Evolutionary conservation across 495 filamentous ascomycete species (phyloP), one percentile per base, ranked within the genome.

Genomic region (Xylona heveae): DNA sequence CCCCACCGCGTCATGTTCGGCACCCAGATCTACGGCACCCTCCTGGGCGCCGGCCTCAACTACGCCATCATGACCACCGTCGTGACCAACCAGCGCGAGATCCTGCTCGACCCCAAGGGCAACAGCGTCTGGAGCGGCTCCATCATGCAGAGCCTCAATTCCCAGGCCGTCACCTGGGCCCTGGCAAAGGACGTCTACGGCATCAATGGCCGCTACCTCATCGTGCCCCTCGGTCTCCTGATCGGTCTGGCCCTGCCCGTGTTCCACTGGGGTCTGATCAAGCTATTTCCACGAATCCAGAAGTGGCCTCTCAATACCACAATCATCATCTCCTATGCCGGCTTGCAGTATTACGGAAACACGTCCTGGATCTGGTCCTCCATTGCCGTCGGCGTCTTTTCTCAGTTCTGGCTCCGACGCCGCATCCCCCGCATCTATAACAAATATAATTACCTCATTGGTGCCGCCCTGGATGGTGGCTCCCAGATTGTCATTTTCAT

Each of bases 161-260:
- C 42, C 7, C 17, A 28, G 3, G 54, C 54, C 2, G 41, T 41
- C 8, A 47, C 53, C 1, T 58, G 54, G 54, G 53, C 53, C 1
- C 28, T 58, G n/a, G 53, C 54, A n/a, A 43, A 53, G 26, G 45
- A 57, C 24, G 46, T 57, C 23, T 57, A 54, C 41, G 43, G 42
- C 24, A 21, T 33, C 9, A 47, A 47, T 6, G 40, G 28, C 0
- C 28, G 24, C 12, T 61, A 65, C 43, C 19, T 37, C 1, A 53
- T 64, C 33, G 55, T 67, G 0, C 58, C 64, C 6, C 34, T 63
- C 7, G 61, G 61, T 7, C 27, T 66, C 4, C 41, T 39, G 8
- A 50, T 64, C 16, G 64, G 63, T 0, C 46, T 44, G 17, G 54
- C 14, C 6, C 19, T 50, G 5, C 55, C 59, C 6, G 28, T 48